Percentiles rank a stretch among this genome's conserved stretches.
phyloP scores from a whole-genome alignment of 768 basidiomycete species.

The Mycena haematopus region DNA sequence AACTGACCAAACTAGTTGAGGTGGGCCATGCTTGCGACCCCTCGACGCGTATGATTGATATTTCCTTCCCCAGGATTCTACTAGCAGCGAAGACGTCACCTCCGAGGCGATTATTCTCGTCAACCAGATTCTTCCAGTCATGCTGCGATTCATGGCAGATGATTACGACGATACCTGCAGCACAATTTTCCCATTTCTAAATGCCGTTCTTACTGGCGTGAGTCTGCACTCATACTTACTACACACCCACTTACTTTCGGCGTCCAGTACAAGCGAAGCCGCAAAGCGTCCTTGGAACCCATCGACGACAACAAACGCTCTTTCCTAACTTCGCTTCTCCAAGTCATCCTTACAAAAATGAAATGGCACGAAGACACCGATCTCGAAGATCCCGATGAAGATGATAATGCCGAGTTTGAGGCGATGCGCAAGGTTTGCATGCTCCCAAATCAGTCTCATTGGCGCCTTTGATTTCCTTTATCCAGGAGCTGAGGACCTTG shows the following conservation, averaged over 20 bases:
- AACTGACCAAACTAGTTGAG: slow-evolving; percentile 84
- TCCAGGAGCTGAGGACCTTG: slow-evolving; percentile 82
- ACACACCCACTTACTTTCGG: slow-evolving; percentile 9
- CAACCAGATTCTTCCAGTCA: slow-evolving; percentile 73
- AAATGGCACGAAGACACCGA: slow-evolving; percentile 88
- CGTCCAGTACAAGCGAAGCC: slow-evolving; percentile 79
- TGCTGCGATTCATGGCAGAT: slow-evolving; percentile 90
- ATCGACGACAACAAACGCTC: slow-evolving; percentile 70
- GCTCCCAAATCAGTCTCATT: slow-evolving; percentile 1
- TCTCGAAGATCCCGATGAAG: slow-evolving; percentile 86
- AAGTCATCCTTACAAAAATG: slow-evolving; percentile 85
- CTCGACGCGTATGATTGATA: slow-evolving; percentile 4
- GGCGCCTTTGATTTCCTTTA: slow-evolving; percentile 4
- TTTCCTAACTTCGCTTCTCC: slow-evolving; percentile 80
- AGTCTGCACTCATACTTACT: slow-evolving; percentile 38
- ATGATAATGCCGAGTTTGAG: slow-evolving; percentile 83
- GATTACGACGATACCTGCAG: slow-evolving; percentile 88
- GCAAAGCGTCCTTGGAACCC: slow-evolving; percentile 65
- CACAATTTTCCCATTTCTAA: slow-evolving; percentile 83
- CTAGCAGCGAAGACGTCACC: slow-evolving; percentile 63
- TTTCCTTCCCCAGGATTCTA: slow-evolving; percentile 54
- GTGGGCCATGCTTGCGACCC: slow-evolving; percentile 46
- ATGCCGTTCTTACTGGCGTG: slow-evolving; percentile 75
- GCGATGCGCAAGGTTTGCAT: slow-evolving; percentile 77
- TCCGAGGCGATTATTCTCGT: slow-evolving; percentile 70